A percentile compares a stretch with the other conserved stretches of the same genome.
phyloP scores from a whole-genome alignment of 306 rosid species.

The Cicer judaicum region DNA sequence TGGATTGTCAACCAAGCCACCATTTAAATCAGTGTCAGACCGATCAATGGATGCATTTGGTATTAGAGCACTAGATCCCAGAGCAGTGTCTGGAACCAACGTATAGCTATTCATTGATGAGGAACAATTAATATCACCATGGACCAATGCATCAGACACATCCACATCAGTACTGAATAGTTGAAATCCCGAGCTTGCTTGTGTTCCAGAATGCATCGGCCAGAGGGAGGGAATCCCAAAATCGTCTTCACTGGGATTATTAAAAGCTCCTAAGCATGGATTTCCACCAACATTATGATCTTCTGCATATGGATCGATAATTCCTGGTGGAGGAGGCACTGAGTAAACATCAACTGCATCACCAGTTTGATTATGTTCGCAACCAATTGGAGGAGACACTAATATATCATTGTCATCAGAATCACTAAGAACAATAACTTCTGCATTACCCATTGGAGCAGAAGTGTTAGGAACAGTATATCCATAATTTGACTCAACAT shows the following conservation, averaged over 20 bases:
- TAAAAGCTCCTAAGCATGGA: slow-evolving; percentile 74
- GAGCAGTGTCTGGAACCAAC: slow-evolving; percentile 63
- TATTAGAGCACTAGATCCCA: slow-evolving; percentile 62
- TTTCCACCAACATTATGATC: slow-evolving; percentile 69
- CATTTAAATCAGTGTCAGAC: slow-evolving; percentile 74
- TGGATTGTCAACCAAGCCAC: slow-evolving; percentile 89
- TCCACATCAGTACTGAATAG: slow-evolving; percentile 78
- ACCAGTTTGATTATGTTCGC: slow-evolving; percentile 55
- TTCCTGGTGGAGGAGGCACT: slow-evolving; percentile 63
- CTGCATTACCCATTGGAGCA: slow-evolving; percentile 62
- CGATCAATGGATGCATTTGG: slow-evolving; percentile 62
- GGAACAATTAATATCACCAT: slow-evolving; percentile 69
- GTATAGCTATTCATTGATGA: slow-evolving; percentile 76
- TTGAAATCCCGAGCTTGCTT: slow-evolving; percentile 75
- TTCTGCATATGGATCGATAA: slow-evolving; percentile 65
- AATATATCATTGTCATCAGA: slow-evolving; percentile 78
- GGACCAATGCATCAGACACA: slow-evolving; percentile 68
- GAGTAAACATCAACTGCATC: slow-evolving; percentile 60
- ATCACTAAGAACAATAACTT: slow-evolving; percentile 87
- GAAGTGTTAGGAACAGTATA: slow-evolving; percentile 55
- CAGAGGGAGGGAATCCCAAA: slow-evolving; percentile 69
- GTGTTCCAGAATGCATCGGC: slow-evolving; percentile 75
- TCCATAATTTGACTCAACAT: slow-evolving; percentile 73
- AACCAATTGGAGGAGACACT: slow-evolving; percentile 56
- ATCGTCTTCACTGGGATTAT: slow-evolving; percentile 63